Conservation (phyloP, 352 stramenopile species). For the Phytopythium boreale region DNA sequence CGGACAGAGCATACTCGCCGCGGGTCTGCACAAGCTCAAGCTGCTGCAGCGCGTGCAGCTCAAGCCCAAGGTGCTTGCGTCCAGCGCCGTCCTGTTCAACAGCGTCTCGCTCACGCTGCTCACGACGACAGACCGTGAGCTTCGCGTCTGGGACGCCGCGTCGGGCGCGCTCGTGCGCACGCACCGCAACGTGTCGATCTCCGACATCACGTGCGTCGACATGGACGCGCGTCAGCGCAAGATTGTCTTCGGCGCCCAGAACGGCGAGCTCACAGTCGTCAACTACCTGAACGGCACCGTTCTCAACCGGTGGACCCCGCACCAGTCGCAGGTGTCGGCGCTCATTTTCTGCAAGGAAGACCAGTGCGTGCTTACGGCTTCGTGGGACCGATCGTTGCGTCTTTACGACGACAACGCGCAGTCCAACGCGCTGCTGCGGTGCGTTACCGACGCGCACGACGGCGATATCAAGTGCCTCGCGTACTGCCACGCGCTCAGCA, state of each 20-base stretch:
- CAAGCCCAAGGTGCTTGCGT: conserved; percentile 56
- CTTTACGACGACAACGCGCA: conserved; percentile 68
- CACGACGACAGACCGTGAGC: conserved; percentile 61
- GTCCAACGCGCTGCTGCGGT: conserved; percentile 57
- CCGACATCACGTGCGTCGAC: conserved; percentile 73
- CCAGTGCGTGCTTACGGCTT: conserved; percentile 64
- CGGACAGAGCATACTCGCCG: conserved; percentile 52
- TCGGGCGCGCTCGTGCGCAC: conserved; percentile 53
- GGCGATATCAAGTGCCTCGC: conserved; percentile 75
- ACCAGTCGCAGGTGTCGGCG: conserved; percentile 56
- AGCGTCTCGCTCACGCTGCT: conserved; percentile 61
- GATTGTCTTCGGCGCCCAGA: conserved; percentile 61
- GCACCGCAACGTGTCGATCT: conserved; percentile 43
- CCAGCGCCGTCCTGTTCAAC: conserved; percentile 67
- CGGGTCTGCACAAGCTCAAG: conserved; percentile 69
- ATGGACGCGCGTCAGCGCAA: conserved; percentile 69
- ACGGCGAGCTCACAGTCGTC: conserved; percentile 61
- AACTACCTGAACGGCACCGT: conserved; percentile 79
- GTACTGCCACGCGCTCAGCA: conserved; percentile 67
- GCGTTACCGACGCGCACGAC: conserved; percentile 67
- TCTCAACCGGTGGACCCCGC: conserved; percentile 58
- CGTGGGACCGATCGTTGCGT: conserved; percentile 69
- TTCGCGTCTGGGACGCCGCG: conserved; percentile 68
- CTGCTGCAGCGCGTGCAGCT: conserved; percentile 60
- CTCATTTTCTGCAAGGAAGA: conserved; percentile 80